Percentiles rank a stretch among this genome's conserved stretches.
Evolutionary conservation across 805 yeast species (phyloP).

Genomic region (Wickerhamiella lipophila): DNA sequence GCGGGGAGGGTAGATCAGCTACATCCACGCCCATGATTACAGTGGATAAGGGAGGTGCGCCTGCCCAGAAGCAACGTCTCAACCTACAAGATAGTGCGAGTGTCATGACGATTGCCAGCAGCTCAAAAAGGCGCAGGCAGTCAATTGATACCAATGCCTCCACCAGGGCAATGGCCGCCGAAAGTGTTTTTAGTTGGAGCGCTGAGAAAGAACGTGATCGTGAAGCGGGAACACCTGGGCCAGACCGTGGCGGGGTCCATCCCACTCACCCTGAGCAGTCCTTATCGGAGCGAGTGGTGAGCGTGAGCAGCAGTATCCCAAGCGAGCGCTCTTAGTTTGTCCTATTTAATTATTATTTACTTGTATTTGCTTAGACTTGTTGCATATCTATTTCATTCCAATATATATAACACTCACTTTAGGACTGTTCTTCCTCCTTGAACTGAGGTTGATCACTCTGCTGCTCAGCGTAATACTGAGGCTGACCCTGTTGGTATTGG

Average conservation of each 20-base stretch:
- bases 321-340: not conserved
- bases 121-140: constrained; percentile 28
- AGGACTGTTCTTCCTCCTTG: constrained; percentile 2
- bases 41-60: not conserved
- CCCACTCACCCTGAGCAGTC: not conserved
- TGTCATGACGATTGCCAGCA: constrained; percentile 29
- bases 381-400: not conserved
- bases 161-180: constrained; percentile 29
- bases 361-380: not conserved
- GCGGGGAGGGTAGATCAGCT: not conserved
- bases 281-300: not conserved
- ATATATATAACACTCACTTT: not conserved
- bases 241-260: not conserved
- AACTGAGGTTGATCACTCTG: constrained; percentile 2
- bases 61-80: constrained; percentile 1
- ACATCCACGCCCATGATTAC: not conserved
- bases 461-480: constrained; percentile 5
- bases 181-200: constrained; percentile 16
- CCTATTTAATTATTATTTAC: not conserved
- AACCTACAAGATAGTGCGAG: constrained; percentile 23
- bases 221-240: not conserved
- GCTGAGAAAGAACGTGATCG: constrained; percentile 4
- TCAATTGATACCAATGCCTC: constrained; percentile 31
- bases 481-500: constrained; percentile 8
- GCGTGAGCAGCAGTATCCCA: not conserved